Conservation (phyloP, 352 stramenopile genomes). For the Globisporangium nodosum region DNA sequence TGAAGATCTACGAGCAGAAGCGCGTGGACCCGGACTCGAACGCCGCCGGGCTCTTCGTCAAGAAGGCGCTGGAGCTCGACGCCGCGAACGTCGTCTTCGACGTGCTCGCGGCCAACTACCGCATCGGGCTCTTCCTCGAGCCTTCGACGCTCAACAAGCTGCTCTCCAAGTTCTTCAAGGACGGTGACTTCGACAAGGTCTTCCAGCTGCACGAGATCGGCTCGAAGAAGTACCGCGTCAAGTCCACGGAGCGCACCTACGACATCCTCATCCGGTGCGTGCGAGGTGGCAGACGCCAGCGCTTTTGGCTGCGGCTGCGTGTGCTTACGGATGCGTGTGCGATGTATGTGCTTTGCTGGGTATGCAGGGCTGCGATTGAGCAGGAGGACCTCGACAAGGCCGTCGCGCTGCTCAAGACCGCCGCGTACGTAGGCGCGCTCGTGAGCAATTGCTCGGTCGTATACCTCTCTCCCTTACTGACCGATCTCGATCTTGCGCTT, state of each 20-base stretch:
- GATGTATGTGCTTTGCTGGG: neutral
- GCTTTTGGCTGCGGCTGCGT: neutral
- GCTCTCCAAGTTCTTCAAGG: conserved; percentile 76
- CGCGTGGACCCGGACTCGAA: conserved; percentile 74
- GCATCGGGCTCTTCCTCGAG: conserved; percentile 78
- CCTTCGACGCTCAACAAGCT: conserved; percentile 79
- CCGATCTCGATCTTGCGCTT: neutral
- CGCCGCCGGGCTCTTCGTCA: conserved; percentile 71
- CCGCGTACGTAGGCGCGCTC: conserved; percentile 40
- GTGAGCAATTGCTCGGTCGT: neutral
- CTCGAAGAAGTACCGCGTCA: conserved; percentile 75
- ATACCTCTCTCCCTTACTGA: conserved; percentile 2
- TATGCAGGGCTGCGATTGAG: conserved; percentile 53
- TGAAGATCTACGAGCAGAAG: conserved; percentile 87
- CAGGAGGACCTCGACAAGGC: conserved; percentile 71
- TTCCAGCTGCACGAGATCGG: conserved; percentile 74
- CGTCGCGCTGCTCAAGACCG: conserved; percentile 63
- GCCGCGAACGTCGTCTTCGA: conserved; percentile 67
- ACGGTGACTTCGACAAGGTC: conserved; percentile 74
- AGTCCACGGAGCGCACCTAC: conserved; percentile 79
- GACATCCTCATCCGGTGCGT: conserved; percentile 75
- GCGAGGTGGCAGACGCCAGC: neutral
- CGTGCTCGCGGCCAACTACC: conserved; percentile 77
- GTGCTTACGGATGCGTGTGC: neutral
- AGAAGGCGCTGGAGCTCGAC: conserved; percentile 79